A percentile compares a stretch with the other conserved stretches of the same genome.
Conservation (phyloP, 2,329 filamentous ascomycete species). For the Colletotrichum sp. region DNA sequence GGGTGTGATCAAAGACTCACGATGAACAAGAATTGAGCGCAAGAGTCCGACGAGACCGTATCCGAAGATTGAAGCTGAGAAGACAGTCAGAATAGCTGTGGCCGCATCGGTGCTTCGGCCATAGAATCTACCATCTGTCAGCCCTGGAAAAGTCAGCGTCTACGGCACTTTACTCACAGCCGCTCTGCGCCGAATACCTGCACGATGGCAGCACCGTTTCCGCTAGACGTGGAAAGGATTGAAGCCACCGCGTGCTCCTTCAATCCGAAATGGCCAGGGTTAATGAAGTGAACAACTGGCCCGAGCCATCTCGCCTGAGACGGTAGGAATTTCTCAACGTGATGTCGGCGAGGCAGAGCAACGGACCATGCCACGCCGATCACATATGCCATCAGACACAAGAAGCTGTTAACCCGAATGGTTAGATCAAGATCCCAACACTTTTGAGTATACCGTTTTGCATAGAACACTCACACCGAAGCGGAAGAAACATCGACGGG, state of each 20-base stretch:
- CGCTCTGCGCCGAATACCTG: conserved; percentile 16
- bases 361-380: conserved; percentile 18
- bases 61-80: conserved; percentile 12
- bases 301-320: conserved; percentile 19
- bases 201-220: conserved; percentile 16
- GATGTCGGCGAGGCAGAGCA: conserved; percentile 12
- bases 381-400: conserved; percentile 16
- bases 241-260: conserved; percentile 20
- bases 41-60: conserved; percentile 12
- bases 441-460: neutral
- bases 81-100: conserved; percentile 14
- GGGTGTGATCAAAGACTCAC: neutral
- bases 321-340: conserved; percentile 11
- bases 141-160: neutral
- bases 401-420: neutral
- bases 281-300: conserved; percentile 15
- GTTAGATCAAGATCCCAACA: neutral
- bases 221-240: conserved; percentile 14
- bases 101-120: conserved; percentile 12
- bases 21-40: conserved; percentile 12
- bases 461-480: neutral
- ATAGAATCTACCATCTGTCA: conserved; percentile 4
- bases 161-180: neutral
- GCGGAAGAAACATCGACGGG: conserved; percentile 14
- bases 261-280: conserved; percentile 15